These are phyloP conservation scores for Bothriochloa decipiens DNA, from an alignment of 176 grass and related monocot genomes.

Conservation along the genomic window DNA sequence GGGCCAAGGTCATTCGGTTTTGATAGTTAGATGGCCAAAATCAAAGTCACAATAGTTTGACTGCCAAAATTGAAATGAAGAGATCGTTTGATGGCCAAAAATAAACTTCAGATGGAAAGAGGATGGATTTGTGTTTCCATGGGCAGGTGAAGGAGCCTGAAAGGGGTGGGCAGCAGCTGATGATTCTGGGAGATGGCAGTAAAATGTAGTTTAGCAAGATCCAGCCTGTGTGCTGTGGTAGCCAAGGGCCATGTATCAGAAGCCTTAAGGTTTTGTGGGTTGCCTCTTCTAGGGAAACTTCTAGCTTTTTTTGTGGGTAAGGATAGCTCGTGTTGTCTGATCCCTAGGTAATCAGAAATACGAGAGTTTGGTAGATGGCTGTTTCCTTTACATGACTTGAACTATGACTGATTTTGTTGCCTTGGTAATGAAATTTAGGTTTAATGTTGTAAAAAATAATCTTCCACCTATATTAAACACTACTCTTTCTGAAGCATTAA, in stretches of 20 bases:
- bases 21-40: background rate
- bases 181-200: background rate
- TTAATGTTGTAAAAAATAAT: background rate
- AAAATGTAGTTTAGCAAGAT: background rate
- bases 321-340: background rate
- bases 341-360: background rate
- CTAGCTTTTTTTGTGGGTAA: background rate
- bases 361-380: background rate
- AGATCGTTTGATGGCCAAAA: background rate
- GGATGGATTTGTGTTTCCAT: background rate
- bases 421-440: background rate
- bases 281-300: background rate
- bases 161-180: background rate
- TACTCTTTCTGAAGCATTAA: constrained; percentile 11
- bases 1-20: background rate
- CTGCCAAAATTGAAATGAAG: background rate
- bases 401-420: background rate
- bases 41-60: background rate
- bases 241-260: background rate
- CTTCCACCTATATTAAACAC: background rate
- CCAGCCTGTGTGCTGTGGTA: background rate
- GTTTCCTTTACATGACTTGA: background rate
- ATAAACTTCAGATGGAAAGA: background rate
- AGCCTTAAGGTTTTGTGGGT: background rate
- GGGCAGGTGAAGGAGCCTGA: background rate